phyloP scores from a whole-genome alignment of 331 rosid species.

The Saraca asoca region DNA sequence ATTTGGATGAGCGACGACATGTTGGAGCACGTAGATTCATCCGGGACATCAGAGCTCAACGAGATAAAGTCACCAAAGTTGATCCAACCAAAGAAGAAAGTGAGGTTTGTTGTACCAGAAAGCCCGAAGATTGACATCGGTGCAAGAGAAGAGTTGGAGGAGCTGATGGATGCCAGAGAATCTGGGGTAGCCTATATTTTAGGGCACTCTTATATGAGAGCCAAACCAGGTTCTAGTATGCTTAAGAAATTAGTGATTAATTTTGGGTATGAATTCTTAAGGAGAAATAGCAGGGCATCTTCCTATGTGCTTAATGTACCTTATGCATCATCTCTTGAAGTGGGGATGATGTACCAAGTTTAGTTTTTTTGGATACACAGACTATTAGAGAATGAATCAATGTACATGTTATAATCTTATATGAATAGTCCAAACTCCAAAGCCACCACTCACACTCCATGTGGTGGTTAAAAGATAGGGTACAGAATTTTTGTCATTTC shows the following conservation, averaged over 20 bases:
- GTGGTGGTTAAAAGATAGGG: background rate
- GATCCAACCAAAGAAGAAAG: slow-evolving; percentile 34
- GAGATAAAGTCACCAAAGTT: slow-evolving; percentile 30
- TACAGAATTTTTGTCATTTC: slow-evolving; percentile 13
- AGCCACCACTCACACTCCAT: background rate
- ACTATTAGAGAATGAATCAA: background rate
- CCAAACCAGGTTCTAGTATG: slow-evolving; percentile 37
- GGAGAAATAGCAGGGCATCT: slow-evolving; percentile 39
- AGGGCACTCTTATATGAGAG: slow-evolving; percentile 43
- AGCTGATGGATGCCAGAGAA: slow-evolving; percentile 43
- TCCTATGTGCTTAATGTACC: slow-evolving; percentile 34
- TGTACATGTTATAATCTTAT: slow-evolving; percentile 30
- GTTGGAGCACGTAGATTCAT: slow-evolving; percentile 21
- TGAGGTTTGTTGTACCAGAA: slow-evolving; percentile 40
- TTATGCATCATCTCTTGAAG: slow-evolving; percentile 42
- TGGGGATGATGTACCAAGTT: slow-evolving; percentile 44
- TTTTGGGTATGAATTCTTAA: slow-evolving; percentile 40
- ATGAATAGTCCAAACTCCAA: slow-evolving; percentile 17
- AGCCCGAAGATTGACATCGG: slow-evolving; percentile 31
- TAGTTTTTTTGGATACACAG: slow-evolving; percentile 14
- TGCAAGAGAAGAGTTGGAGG: slow-evolving; percentile 35
- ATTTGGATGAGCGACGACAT: slow-evolving; percentile 27
- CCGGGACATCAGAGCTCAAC: slow-evolving; percentile 17
- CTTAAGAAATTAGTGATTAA: slow-evolving; percentile 34
- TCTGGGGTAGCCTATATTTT: slow-evolving; percentile 42